These are phyloP conservation scores for Ceratorhiza oryzae-sativae DNA, from an alignment of 1,284 basidiomycete species.

Conservation along the genomic window DNA sequence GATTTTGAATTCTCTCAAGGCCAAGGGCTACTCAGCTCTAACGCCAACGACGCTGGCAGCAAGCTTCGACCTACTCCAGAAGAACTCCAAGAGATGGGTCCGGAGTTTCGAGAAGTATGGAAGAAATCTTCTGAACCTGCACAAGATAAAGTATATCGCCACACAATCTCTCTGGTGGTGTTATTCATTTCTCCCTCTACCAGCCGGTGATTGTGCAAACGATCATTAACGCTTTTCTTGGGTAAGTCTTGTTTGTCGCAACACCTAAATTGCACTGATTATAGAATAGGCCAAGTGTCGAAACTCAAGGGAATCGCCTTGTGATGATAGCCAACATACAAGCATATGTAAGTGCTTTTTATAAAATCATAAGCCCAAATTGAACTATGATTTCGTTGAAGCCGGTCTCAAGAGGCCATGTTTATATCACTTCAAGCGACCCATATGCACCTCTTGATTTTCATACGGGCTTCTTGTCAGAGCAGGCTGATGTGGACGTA, in stretches of 20 bases:
- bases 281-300: slow-evolving; percentile 51
- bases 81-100: slow-evolving; percentile 57
- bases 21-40: slow-evolving; percentile 43
- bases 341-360: slow-evolving; percentile 20
- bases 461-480: slow-evolving; percentile 44
- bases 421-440: slow-evolving; percentile 46
- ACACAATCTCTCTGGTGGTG: slow-evolving; percentile 43
- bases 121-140: slow-evolving; percentile 54
- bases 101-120: slow-evolving; percentile 57
- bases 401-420: slow-evolving; percentile 44
- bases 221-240: slow-evolving; percentile 11
- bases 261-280: not conserved
- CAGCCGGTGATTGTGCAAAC: slow-evolving; percentile 28
- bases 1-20: not conserved
- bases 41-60: slow-evolving; percentile 57
- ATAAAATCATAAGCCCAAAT: not conserved
- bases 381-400: slow-evolving; percentile 2
- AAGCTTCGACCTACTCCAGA: slow-evolving; percentile 58
- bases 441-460: slow-evolving; percentile 45
- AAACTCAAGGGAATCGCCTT: not conserved
- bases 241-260: not conserved
- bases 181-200: slow-evolving; percentile 48
- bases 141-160: slow-evolving; percentile 54
- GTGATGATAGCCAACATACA: slow-evolving; percentile 8
- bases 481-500: slow-evolving; percentile 58